Evolutionary conservation across 495 filamentous ascomycete genomes (phyloP), one percentile per base, ranked within the genome.

Genomic region (Sabuloglossum arenarium): DNA sequence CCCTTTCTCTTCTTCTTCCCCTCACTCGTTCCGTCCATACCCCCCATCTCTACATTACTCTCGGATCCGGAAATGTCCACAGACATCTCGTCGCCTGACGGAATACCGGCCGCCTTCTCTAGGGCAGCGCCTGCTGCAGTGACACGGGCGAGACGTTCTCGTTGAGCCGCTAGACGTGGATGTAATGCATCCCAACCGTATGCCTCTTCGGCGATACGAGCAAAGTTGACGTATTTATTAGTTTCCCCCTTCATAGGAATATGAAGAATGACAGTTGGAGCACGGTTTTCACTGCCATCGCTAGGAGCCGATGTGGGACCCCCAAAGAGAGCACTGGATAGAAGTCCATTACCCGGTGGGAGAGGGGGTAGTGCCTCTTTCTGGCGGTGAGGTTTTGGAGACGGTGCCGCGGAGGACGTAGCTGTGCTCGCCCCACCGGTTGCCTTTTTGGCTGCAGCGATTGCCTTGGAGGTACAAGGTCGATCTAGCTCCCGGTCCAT

Each of bases 141-240:
- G 46, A 94, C 85, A 46, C 84, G 83, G 0, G 84, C 83, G 58
- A 88, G 77, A 45, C 85, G 82, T 59, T 81, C 78, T 51, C 85
- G 84, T 59, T 86, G 86, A 19, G 88, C 89, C 0, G 93, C 91
- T 25, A 90, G 73, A 0, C 88, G 80, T 19, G 91, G 91, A 63
- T 98, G 88, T 46, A 97, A 71, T 0, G 90, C 91, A 49, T 89
- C 85, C 74, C 89, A 94, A 37, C 91, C 91, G 66, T 97, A 97
- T 56, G 79, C 81, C 54, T 94, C 88, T 65, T 94, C 87, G 23
- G 91, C 90, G 64, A 97, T 71, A 50, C 86, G 86, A 59, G 90
- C 88, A 62, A 97, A 96, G 66, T 97, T 97, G 66, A 98, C 77
- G 59, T 90, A 90, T 56, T 89, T 85, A 64, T 94, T 91, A 16